phyloP scores from a whole-genome alignment of 169 alveolate genomes.

The Babesia bovis region DNA sequence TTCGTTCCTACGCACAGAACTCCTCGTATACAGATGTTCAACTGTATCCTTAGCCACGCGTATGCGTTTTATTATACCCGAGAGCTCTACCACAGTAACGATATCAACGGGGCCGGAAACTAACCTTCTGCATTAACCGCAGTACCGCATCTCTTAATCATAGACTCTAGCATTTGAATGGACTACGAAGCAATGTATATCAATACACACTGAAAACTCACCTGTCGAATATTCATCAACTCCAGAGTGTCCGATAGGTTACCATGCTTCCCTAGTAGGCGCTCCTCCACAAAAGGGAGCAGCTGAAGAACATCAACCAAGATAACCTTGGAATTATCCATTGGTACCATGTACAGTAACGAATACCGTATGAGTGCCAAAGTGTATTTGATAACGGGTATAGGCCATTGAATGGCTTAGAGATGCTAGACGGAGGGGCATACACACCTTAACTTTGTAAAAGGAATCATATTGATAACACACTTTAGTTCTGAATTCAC shows the following conservation, averaged over 20 bases:
- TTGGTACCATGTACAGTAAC: too few species aligned
- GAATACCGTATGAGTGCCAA: too few species aligned
- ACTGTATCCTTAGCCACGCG: constrained; percentile 56
- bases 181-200: constrained; percentile 5
- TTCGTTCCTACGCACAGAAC: not conserved
- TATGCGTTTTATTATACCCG: constrained; percentile 35
- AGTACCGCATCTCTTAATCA: constrained; percentile 41
- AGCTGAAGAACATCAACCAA: constrained; percentile 43
- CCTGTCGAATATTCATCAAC: constrained; percentile 32
- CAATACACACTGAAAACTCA: not conserved
- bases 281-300: constrained; percentile 51
- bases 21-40: constrained; percentile 14
- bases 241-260: constrained; percentile 39
- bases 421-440: too few species aligned
- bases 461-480: too few species aligned
- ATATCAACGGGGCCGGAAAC: not conserved
- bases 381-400: too few species aligned
- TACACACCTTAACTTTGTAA: too few species aligned
- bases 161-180: constrained; percentile 48
- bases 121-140: constrained; percentile 44
- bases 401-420: too few species aligned
- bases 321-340: constrained; percentile 55
- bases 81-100: not conserved
- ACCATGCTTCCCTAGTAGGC: constrained; percentile 27
- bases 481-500: too few species aligned